phyloP scores from a whole-genome alignment of 2,329 filamentous ascomycete species.

The Aciculosporium take region DNA sequence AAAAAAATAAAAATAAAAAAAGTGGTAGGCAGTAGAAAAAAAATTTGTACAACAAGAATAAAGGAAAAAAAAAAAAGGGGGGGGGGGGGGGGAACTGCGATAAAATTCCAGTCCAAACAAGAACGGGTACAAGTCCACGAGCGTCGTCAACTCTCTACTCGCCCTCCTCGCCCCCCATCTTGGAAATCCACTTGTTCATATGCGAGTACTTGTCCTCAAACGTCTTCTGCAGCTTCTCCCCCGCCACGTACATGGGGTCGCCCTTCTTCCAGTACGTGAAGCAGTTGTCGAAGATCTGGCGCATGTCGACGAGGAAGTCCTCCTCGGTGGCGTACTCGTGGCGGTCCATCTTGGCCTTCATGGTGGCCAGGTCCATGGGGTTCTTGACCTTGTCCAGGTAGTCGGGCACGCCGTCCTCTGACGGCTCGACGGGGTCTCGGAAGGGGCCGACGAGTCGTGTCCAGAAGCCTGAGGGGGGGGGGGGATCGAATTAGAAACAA shows the following conservation, averaged over 20 bases:
- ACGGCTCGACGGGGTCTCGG: slow-evolving; percentile 43
- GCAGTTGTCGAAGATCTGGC: slow-evolving; percentile 49
- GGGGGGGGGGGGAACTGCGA: too few species aligned
- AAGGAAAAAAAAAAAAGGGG: too few species aligned
- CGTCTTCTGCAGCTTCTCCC: slow-evolving; percentile 42
- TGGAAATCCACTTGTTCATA: slow-evolving; percentile 46
- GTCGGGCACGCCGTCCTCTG: slow-evolving; percentile 43
- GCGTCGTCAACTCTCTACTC: too few species aligned
- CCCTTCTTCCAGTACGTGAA: slow-evolving; percentile 47
- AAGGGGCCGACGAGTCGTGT: slow-evolving; percentile 51
- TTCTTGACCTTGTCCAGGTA: slow-evolving; percentile 46
- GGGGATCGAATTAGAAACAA: background rate
- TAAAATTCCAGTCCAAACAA: too few species aligned
- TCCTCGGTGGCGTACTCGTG: slow-evolving; percentile 35
- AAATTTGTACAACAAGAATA: background rate
- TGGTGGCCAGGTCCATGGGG: slow-evolving; percentile 47
- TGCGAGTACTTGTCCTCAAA: slow-evolving; percentile 45
- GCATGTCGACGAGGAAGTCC: slow-evolving; percentile 43
- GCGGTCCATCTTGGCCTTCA: slow-evolving; percentile 45
- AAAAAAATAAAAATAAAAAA: background rate
- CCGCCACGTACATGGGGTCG: slow-evolving; percentile 39
- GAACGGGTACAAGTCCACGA: too few species aligned
- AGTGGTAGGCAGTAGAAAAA: background rate
- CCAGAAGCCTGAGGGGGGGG: slow-evolving; percentile 40
- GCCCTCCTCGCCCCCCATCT: slow-evolving; percentile 29